Base-by-base conservation (phyloP, 495 filamentous ascomycete genomes). In the Daldinia bambusicola region DNA sequence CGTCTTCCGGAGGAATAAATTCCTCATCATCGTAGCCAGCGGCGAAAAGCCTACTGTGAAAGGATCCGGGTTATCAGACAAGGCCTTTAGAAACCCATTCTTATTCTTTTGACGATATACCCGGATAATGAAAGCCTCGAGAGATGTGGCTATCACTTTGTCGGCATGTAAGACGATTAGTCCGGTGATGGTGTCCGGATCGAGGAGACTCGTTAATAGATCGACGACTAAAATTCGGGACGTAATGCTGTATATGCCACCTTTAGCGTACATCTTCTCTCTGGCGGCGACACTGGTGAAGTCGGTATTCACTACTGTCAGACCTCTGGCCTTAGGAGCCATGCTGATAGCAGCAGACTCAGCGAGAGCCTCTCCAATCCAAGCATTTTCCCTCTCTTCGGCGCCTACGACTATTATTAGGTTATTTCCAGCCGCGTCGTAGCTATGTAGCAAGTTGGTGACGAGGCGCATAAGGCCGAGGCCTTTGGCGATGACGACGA, bases 101-200 rank as follows among this genome's bases (percentile, higher is more conserved):
- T 95, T 96, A 75, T 99, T 99, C 81, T 90, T 90, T 81, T 98
- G 94, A 57, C 95, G 88, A 76, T 92, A 99, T 48, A 98, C 92
- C 34, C 95, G 91, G 51, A 97, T 82, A 63, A 99, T 97, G 77
- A 99, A 99, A 16, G 95, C 95, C 78, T 99, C 95, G 6, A 92
- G 82, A 2, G 93, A 95, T 0, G 95, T 98, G 20, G 95, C 95
- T 26, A 93, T 84, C 40, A 97, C 87, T 65, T 89, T 89, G 38
- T 99, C 95, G 8, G 94, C 93, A 80, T 98, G 95, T 48, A 99
- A 81, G 32, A 97, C 87, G 40, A 99, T 80, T 59, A 99, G 78
- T 2, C 95, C 95, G 5, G 94, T 97, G 64, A 99, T 90, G 30
- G 87, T 95, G 70, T 93, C 90, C 0, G 94, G 89, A 70, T 94